phyloP scores from a whole-genome alignment of 371 early-diverging fungal genomes.

The Rhizomucor pusillus region DNA sequence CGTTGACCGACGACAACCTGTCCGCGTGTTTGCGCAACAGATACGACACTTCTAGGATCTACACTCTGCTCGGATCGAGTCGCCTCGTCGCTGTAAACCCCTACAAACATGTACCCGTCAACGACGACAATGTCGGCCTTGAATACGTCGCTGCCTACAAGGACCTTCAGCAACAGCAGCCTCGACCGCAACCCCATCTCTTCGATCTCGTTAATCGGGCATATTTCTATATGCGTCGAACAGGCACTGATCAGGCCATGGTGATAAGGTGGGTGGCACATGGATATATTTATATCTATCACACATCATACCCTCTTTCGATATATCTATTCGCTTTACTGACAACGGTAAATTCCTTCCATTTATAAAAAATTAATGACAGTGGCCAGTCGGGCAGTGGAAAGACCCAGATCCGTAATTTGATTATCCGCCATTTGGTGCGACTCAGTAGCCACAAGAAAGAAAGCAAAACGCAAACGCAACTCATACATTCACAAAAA shows the following conservation, averaged over 20 bases:
- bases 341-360: too few relatives aligned
- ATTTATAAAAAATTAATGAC: constrained; percentile 2
- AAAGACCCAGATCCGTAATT: constrained; percentile 69
- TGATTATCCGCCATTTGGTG: constrained; percentile 65
- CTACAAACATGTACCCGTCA: constrained; percentile 48
- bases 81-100: constrained; percentile 49
- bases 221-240: constrained; percentile 45
- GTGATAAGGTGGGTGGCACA: constrained; percentile 24
- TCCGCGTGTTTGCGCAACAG: constrained; percentile 42
- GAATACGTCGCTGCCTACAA: constrained; percentile 42
- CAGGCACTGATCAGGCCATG: constrained; percentile 41
- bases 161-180: constrained; percentile 16
- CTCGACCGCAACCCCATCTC: constrained; percentile 22
- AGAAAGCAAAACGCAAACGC: constrained; percentile 71
- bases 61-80: constrained; percentile 65
- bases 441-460: constrained; percentile 74
- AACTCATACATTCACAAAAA: constrained; percentile 63
- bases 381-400: constrained; percentile 87
- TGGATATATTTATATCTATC: not conserved
- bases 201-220: constrained; percentile 42
- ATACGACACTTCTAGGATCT: constrained; percentile 51
- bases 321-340: too few relatives aligned
- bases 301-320: too few relatives aligned
- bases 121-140: constrained; percentile 44
- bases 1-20: constrained; percentile 38